phyloP scores from a whole-genome alignment of 306 rosid species.

The Adenanthera pavonina region DNA sequence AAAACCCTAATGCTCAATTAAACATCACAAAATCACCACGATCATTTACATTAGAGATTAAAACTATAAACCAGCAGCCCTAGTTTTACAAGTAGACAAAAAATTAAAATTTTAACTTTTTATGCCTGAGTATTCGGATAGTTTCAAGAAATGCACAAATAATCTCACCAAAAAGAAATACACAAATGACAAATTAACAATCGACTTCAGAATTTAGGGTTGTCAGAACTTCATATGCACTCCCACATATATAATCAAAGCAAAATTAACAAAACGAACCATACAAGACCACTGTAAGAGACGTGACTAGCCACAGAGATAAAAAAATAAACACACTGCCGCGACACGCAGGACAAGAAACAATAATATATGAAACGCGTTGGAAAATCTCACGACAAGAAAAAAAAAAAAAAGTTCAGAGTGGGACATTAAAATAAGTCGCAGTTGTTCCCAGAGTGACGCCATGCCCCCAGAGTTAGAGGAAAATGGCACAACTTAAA shows the following conservation, averaged over 20 bases:
- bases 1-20: neutral
- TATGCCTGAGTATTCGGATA: neutral
- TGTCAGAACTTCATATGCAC: neutral
- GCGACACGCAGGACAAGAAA: neutral
- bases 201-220: neutral
- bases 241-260: neutral
- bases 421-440: neutral
- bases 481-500: neutral
- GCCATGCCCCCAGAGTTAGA: neutral
- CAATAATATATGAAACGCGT: neutral
- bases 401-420: neutral
- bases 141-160: neutral
- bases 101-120: neutral
- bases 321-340: neutral
- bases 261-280: neutral
- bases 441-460: neutral
- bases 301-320: neutral
- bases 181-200: neutral
- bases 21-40: neutral
- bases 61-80: constrained; percentile 1
- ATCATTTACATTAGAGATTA: neutral
- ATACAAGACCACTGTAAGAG: neutral
- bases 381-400: neutral
- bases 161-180: neutral
- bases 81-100: neutral